Evolutionary conservation across 192 early-diverging fungal genomes (phyloP).

Genomic region (Coemansia sp.): DNA sequence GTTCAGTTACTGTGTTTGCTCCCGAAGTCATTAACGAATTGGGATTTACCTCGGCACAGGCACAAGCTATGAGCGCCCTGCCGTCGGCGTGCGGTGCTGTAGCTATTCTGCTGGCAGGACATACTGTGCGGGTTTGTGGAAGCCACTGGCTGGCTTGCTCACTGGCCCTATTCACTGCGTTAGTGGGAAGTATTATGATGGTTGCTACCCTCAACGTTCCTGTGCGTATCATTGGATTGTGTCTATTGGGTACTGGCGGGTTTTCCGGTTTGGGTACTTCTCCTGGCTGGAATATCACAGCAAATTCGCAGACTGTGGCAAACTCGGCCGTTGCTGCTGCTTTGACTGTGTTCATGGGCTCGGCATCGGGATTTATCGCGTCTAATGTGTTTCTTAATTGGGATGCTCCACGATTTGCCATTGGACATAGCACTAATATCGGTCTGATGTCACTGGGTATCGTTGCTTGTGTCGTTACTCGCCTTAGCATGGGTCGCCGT

Average conservation of each 20-base stretch:
- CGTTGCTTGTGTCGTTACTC: constrained; percentile 16
- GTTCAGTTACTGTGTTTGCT: constrained; percentile 36
- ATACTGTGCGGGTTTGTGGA: constrained; percentile 17
- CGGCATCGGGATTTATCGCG: constrained; percentile 23
- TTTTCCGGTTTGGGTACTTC: constrained; percentile 32
- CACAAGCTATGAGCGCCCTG: constrained; percentile 48
- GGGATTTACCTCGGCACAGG: constrained; percentile 33
- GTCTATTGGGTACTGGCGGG: constrained; percentile 33
- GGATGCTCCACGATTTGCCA: constrained; percentile 42
- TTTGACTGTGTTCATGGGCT: constrained; percentile 46
- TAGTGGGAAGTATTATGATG: constrained; percentile 33
- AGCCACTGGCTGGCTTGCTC: constrained; percentile 33
- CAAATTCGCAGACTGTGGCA: constrained; percentile 36
- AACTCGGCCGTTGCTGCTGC: constrained; percentile 37
- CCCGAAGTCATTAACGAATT: constrained; percentile 49
- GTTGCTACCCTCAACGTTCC: constrained; percentile 26
- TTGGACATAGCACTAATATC: constrained; percentile 40
- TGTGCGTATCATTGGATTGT: constrained; percentile 33
- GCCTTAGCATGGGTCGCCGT: constrained; percentile 41
- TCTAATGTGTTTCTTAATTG: constrained; percentile 49
- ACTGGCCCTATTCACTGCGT: not conserved
- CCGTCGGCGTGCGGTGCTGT: constrained; percentile 35
- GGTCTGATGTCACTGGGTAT: constrained; percentile 26
- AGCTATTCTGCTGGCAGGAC: constrained; percentile 25
- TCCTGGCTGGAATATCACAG: constrained; percentile 44